Percentiles rank a stretch among this genome's conserved stretches.
phyloP scores from a whole-genome alignment of 1,284 basidiomycete species.

The Irpex lacteus region DNA sequence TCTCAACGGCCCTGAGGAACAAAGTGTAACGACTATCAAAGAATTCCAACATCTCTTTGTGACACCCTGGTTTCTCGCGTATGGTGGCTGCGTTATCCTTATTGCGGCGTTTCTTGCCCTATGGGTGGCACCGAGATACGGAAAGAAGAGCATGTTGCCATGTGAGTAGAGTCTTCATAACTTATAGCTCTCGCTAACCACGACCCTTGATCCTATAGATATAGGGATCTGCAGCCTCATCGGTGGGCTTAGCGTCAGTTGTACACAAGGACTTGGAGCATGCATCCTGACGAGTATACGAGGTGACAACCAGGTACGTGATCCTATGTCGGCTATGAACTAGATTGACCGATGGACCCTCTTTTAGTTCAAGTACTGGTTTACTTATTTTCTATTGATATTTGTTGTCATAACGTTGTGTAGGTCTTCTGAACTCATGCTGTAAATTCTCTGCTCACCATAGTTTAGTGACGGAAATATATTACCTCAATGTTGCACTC shows the following conservation, averaged over 20 bases:
- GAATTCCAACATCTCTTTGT: constrained; percentile 63
- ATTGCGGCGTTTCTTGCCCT: constrained; percentile 37
- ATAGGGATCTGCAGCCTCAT: constrained; percentile 64
- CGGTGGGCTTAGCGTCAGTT: constrained; percentile 66
- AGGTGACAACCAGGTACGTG: constrained; percentile 37
- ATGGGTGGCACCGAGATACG: constrained; percentile 52
- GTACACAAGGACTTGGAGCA: constrained; percentile 64
- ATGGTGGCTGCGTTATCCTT: constrained; percentile 41
- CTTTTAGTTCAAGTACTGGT: constrained; percentile 54
- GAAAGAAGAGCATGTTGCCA: constrained; percentile 65
- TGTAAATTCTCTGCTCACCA: neutral
- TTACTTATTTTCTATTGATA: constrained; percentile 53
- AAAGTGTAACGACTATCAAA: constrained; percentile 55
- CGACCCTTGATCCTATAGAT: constrained; percentile 9
- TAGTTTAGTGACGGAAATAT: constrained; percentile 48
- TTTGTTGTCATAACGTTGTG: constrained; percentile 54
- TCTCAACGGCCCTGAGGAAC: constrained; percentile 62
- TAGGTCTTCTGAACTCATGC: constrained; percentile 15
- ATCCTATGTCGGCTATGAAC: neutral
- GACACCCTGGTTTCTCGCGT: constrained; percentile 60
- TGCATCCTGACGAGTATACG: constrained; percentile 62
- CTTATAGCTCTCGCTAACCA: neutral
- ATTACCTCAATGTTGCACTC: constrained; percentile 69
- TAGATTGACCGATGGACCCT: neutral
- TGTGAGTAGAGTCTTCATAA: constrained; percentile 14